Conservation (phyloP, 2,329 filamentous ascomycete genomes). For the Ophiocordyceps unilateralis region DNA sequence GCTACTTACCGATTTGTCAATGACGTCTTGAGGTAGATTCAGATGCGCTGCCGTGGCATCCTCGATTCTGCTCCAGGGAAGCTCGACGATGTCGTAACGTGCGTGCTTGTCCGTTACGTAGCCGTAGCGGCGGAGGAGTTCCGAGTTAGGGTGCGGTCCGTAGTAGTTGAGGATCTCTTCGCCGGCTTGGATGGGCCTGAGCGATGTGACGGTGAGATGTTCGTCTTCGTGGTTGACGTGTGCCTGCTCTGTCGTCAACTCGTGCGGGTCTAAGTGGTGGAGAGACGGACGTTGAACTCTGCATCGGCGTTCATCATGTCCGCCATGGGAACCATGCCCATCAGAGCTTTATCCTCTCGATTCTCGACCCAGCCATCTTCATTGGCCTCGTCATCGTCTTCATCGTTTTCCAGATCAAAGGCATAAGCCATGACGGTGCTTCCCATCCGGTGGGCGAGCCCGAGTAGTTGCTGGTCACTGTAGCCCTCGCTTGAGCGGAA, state of each 20-base stretch:
- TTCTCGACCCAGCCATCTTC: conserved; percentile 52
- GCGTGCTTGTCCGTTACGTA: conserved; percentile 69
- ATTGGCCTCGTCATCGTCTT: conserved; percentile 39
- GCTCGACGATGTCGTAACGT: conserved; percentile 67
- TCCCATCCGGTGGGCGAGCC: conserved; percentile 60
- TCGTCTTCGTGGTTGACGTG: conserved; percentile 37
- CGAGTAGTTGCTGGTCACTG: conserved; percentile 26
- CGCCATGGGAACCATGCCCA: conserved; percentile 83
- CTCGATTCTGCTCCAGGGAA: conserved; percentile 45
- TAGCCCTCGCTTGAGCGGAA: conserved; percentile 21
- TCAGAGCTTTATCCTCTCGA: conserved; percentile 36
- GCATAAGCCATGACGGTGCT: conserved; percentile 87
- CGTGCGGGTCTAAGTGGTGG: not conserved
- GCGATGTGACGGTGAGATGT: conserved; percentile 50
- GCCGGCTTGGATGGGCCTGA: conserved; percentile 49
- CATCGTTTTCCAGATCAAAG: conserved; percentile 53
- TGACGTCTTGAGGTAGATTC: conserved; percentile 16
- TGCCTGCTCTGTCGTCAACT: conserved; percentile 12
- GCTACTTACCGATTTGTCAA: conserved; percentile 24
- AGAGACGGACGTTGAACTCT: conserved; percentile 51
- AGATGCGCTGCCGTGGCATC: conserved; percentile 23
- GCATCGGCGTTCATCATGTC: conserved; percentile 83
- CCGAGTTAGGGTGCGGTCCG: conserved; percentile 65
- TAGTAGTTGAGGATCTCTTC: conserved; percentile 83
- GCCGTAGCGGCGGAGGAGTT: conserved; percentile 70